Percentiles rank a stretch among this genome's conserved stretches.
These are phyloP conservation scores for Eutrema yunnanense DNA, from an alignment of 345 rosid genomes.

Conservation along the genomic window DNA sequence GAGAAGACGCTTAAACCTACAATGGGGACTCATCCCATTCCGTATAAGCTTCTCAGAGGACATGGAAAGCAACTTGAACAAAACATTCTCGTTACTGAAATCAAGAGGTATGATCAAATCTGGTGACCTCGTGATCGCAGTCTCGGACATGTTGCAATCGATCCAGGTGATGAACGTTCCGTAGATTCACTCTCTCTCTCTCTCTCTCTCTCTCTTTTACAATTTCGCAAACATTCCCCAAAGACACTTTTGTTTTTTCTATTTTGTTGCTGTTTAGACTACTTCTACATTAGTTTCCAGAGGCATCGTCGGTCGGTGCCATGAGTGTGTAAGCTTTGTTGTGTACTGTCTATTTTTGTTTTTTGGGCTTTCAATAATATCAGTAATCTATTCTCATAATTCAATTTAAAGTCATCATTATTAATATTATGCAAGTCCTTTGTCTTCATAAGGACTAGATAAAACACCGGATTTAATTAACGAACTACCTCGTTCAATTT, in stretches of 20 bases:
- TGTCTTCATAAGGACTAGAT: not conserved
- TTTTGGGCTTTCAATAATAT: slow-evolving; percentile 9
- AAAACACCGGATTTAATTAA: not conserved
- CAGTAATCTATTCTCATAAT: not conserved
- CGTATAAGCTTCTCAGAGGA: slow-evolving; percentile 89
- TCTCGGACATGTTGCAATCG: slow-evolving; percentile 92
- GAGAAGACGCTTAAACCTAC: slow-evolving; percentile 83
- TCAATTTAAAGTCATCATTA: not conserved
- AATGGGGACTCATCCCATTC: slow-evolving; percentile 99
- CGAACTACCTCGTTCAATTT: no score
- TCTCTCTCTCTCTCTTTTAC: not conserved
- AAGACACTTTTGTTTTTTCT: slow-evolving; percentile 6
- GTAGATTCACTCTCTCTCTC: slow-evolving; percentile 7
- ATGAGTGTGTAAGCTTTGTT: slow-evolving; percentile 23
- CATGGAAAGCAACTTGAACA: slow-evolving; percentile 90
- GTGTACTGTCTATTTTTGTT: slow-evolving; percentile 4
- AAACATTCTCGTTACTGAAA: slow-evolving; percentile 87
- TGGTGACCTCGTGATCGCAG: slow-evolving; percentile 93
- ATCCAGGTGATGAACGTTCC: slow-evolving; percentile 97
- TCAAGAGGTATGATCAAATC: slow-evolving; percentile 97
- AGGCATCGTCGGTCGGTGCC: slow-evolving; percentile 7
- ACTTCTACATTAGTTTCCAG: not conserved
- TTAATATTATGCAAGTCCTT: not conserved
- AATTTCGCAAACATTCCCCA: not conserved
- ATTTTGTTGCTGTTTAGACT: slow-evolving; percentile 17